phyloP scores from a whole-genome alignment of 306 rosid species.

The Echinosophora koreensis region DNA sequence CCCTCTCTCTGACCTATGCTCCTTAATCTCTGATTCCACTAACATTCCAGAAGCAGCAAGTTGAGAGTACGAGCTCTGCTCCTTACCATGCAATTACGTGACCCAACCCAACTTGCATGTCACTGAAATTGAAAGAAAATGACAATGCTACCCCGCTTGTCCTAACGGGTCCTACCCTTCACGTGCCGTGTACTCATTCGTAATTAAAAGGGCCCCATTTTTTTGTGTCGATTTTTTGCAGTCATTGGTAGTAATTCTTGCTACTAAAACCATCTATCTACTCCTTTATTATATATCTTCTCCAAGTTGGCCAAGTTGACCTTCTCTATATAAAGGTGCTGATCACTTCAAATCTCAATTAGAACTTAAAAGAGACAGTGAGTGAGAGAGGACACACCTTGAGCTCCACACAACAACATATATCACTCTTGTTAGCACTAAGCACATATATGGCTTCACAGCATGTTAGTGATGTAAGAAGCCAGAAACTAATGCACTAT shows the following conservation, averaged over 20 bases:
- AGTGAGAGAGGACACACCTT: constrained; percentile 42
- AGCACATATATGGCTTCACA: constrained; percentile 50
- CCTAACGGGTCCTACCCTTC: constrained; percentile 53
- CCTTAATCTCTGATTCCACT: too few relatives aligned
- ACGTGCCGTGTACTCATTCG: constrained; percentile 45
- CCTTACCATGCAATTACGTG: constrained; percentile 44
- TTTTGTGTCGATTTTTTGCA: constrained; percentile 42
- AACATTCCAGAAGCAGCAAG: constrained; percentile 36
- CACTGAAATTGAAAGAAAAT: constrained; percentile 48
- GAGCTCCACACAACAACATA: constrained; percentile 41
- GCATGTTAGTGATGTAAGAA: constrained; percentile 40
- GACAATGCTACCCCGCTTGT: constrained; percentile 43
- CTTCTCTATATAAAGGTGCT: constrained; percentile 48
- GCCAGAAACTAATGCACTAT: constrained; percentile 26
- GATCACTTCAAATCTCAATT: constrained; percentile 24
- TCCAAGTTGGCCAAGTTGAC: constrained; percentile 13
- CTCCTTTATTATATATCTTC: too few relatives aligned
- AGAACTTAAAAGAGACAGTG: constrained; percentile 28
- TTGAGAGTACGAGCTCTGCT: constrained; percentile 7
- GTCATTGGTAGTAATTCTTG: not conserved
- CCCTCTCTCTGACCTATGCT: too few relatives aligned
- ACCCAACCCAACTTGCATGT: constrained; percentile 37
- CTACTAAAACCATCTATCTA: not conserved
- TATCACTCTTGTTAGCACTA: not conserved
- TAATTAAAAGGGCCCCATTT: constrained; percentile 36